Percentiles rank a stretch among this genome's conserved stretches.
phyloP scores from a whole-genome alignment of 2,329 filamentous ascomycete species.

The Colletotrichum australisinense region DNA sequence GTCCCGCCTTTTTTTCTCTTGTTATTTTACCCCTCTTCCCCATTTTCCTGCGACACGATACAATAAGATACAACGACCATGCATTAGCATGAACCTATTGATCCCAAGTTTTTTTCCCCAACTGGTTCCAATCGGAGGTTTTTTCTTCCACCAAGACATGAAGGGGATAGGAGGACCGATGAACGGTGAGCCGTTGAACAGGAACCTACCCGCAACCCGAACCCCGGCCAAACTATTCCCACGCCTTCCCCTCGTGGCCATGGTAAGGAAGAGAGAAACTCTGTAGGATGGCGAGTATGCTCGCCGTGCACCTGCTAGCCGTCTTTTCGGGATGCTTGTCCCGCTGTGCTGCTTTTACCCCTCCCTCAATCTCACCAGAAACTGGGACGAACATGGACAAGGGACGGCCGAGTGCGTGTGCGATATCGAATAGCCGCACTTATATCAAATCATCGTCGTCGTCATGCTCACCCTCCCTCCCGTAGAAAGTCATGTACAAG shows the following conservation, averaged over 20 bases:
- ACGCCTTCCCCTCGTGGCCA: too few relatives aligned
- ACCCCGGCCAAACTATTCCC: background rate
- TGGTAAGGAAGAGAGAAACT: too few relatives aligned
- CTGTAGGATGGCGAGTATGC: too few relatives aligned
- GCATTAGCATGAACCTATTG: background rate
- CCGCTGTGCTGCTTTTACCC: background rate
- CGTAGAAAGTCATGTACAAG: background rate
- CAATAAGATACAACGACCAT: background rate
- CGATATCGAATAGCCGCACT: background rate
- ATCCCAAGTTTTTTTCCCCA: background rate
- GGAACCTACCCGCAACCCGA: background rate
- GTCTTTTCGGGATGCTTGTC: background rate
- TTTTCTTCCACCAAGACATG: background rate
- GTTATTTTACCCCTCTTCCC: too few relatives aligned
- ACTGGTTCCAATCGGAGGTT: background rate
- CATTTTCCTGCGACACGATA: background rate
- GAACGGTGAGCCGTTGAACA: too few relatives aligned
- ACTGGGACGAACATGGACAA: background rate
- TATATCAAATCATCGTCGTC: background rate
- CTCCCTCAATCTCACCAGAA: background rate
- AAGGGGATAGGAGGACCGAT: too few relatives aligned
- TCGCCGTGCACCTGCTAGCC: background rate
- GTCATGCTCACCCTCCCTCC: background rate
- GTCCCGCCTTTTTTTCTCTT: background rate
- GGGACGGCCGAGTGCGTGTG: background rate